phyloP scores from a whole-genome alignment of 768 basidiomycete genomes.

The Coprinopsis sp. region DNA sequence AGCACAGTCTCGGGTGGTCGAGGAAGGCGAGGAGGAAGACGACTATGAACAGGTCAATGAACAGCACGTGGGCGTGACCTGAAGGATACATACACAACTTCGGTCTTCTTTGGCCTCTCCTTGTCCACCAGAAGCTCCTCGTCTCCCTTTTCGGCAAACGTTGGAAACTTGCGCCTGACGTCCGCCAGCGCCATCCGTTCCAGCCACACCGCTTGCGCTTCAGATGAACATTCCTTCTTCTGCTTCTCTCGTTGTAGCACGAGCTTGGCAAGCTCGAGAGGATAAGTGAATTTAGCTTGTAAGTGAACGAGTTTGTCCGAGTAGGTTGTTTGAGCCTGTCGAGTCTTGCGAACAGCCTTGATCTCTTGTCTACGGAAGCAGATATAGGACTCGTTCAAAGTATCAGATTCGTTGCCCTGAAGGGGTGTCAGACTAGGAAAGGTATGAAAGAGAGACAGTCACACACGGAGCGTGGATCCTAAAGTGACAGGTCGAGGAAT shows the following conservation, averaged over 20 bases:
- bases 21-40: conserved; percentile 49
- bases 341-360: conserved; percentile 91
- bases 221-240: conserved; percentile 63
- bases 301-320: conserved; percentile 86
- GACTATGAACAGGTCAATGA: conserved; percentile 25
- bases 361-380: conserved; percentile 95
- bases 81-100: conserved; percentile 28
- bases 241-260: conserved; percentile 68
- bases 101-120: conserved; percentile 58
- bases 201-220: conserved; percentile 71
- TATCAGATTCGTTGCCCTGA: conserved; percentile 86
- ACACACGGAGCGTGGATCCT: too few species aligned
- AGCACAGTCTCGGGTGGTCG: conserved; percentile 42
- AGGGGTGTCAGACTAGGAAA: conserved; percentile 5
- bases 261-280: conserved; percentile 66
- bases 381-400: conserved; percentile 88
- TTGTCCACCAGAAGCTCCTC: conserved; percentile 74
- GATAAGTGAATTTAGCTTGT: conserved; percentile 66
- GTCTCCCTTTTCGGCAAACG: conserved; percentile 57
- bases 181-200: conserved; percentile 70
- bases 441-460: background rate
- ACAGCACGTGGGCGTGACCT: background rate
- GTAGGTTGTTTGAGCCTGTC: conserved; percentile 83
- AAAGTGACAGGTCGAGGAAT: too few species aligned
- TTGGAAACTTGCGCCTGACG: conserved; percentile 71